Percentiles rank a stretch among this genome's conserved stretches.
phyloP scores from a whole-genome alignment of 805 yeast genomes.

The Ogataea chonburiensis region DNA sequence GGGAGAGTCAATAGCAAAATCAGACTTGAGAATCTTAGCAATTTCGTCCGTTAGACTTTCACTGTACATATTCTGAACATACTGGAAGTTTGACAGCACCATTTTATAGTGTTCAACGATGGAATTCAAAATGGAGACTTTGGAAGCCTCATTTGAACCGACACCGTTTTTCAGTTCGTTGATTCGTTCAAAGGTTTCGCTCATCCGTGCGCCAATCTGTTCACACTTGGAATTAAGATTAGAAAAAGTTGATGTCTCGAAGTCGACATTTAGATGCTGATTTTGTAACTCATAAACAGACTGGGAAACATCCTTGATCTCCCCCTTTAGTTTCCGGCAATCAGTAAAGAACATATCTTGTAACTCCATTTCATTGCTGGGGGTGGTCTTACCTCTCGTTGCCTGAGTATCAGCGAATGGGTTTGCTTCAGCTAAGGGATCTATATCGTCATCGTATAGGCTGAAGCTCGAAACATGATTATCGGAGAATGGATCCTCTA shows the following conservation, averaged over 20 bases:
- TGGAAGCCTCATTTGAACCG: background rate
- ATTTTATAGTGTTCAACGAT: constrained; percentile 4
- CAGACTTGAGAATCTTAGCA: background rate
- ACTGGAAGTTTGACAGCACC: constrained; percentile 7
- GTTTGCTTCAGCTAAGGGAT: background rate
- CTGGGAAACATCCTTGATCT: constrained; percentile 1
- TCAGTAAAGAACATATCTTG: constrained; percentile 5
- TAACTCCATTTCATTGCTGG: constrained; percentile 2
- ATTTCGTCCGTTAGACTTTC: constrained; percentile 1
- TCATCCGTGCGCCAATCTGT: background rate
- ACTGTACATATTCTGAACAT: constrained; percentile 4
- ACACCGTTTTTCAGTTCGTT: background rate
- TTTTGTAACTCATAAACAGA: constrained; percentile 4
- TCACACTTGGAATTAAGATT: background rate
- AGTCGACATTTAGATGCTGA: background rate
- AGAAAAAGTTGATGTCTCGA: too few relatives aligned
- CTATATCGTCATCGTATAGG: constrained; percentile 1
- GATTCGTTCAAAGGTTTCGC: background rate
- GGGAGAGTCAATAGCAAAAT: background rate
- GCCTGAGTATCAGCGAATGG: constrained; percentile 2
- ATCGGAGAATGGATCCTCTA: constrained; percentile 5
- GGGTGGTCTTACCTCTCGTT: background rate
- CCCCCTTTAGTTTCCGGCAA: constrained; percentile 2
- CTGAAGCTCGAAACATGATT: background rate
- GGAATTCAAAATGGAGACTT: background rate